phyloP scores from a whole-genome alignment of 1,284 basidiomycete species.

The Schizophyllum amplum region DNA sequence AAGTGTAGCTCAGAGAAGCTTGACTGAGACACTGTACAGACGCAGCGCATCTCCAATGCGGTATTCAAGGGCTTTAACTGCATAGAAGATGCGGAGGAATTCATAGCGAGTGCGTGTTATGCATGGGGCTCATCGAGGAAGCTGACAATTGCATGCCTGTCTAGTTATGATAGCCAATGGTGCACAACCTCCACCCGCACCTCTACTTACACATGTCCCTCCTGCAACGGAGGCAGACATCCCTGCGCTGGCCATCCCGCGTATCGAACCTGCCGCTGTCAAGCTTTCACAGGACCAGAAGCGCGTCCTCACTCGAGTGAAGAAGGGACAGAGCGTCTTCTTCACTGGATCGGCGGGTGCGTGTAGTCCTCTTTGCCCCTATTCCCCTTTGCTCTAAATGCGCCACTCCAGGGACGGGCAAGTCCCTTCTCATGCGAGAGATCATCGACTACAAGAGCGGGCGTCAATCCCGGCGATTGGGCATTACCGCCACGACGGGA shows the following conservation, averaged over 20 bases:
- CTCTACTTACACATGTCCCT: not conserved
- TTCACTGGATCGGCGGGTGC: conserved; percentile 91
- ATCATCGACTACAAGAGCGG: conserved; percentile 64
- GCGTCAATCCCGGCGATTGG: conserved; percentile 49
- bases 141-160: not conserved
- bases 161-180: not conserved
- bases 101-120: conserved; percentile 22
- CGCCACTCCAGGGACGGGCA: conserved; percentile 83
- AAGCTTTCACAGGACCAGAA: conserved; percentile 30
- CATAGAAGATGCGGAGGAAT: conserved; percentile 33
- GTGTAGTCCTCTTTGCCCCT: conserved; percentile 52
- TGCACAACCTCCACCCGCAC: not conserved
- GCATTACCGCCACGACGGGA: conserved; percentile 80
- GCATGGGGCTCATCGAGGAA: conserved; percentile 11
- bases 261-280: conserved; percentile 9
- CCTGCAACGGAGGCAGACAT: not conserved
- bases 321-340: conserved; percentile 38
- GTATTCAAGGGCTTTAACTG: conserved; percentile 41
- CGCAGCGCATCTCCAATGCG: conserved; percentile 37
- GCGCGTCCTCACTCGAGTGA: conserved; percentile 24
- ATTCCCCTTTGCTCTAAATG: conserved; percentile 88
- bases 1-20: not conserved
- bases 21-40: conserved; percentile 17
- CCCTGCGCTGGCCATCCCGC: not conserved
- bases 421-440: conserved; percentile 78